Percentiles rank a stretch among this genome's conserved stretches.
These are phyloP conservation scores for Truncatella angustata DNA, from an alignment of 2,329 filamentous ascomycete genomes.

Conservation along the genomic window DNA sequence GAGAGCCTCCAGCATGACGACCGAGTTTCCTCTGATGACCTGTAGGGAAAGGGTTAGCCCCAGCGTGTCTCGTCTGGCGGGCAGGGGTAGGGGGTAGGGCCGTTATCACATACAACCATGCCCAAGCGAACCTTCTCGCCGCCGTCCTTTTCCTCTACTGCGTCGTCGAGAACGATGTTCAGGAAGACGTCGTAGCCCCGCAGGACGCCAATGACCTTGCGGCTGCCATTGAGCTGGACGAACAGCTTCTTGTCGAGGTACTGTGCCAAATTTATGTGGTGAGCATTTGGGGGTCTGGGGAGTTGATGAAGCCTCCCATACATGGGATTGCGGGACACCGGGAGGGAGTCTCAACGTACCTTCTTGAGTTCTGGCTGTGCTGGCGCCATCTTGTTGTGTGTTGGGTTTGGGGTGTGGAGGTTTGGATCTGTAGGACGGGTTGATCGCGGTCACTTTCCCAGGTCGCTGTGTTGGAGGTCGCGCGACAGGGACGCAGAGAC, in stretches of 20 bases:
- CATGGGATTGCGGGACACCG: background rate
- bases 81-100: no score
- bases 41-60: no score
- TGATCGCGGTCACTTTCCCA: no score
- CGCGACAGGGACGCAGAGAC: background rate
- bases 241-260: constrained; percentile 99
- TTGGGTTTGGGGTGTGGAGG: background rate
- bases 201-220: constrained; percentile 92
- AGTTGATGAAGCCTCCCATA: background rate
- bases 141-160: constrained; percentile 88
- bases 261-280: constrained; percentile 48
- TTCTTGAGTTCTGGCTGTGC: constrained; percentile 99
- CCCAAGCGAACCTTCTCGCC: constrained; percentile 88
- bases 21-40: constrained; percentile 96
- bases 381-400: constrained; percentile 76
- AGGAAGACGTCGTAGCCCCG: constrained; percentile 98
- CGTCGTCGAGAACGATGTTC: constrained; percentile 97
- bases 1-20: constrained; percentile 92
- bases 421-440: no score
- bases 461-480: background rate
- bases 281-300: constrained; percentile 4
- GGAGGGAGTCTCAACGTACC: constrained; percentile 52
- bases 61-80: no score
- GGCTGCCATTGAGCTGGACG: constrained; percentile 95
- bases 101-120: constrained; percentile 85